Percentiles rank a stretch among this genome's conserved stretches.
Evolutionary conservation across 208 protist species (phyloP).

Genomic region (Pavlovales sp.): DNA sequence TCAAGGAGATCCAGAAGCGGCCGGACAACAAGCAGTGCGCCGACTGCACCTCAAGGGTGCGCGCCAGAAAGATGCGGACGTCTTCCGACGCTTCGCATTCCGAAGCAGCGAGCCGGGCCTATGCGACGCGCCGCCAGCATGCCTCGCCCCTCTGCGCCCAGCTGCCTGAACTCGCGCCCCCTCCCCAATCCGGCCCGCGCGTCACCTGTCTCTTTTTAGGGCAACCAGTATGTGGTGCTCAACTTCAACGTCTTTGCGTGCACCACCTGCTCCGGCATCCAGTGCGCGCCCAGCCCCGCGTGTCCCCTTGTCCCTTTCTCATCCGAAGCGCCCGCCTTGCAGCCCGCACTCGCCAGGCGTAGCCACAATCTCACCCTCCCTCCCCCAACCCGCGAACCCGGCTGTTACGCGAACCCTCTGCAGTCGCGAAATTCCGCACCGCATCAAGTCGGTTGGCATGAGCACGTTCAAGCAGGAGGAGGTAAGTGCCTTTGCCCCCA

Average conservation of each 20-base stretch:
- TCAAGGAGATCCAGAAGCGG: conserved; percentile 36
- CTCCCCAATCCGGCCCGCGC: too few relatives aligned
- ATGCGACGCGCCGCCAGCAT: too few relatives aligned
- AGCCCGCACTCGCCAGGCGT: too few relatives aligned
- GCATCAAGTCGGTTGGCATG: conserved; percentile 44
- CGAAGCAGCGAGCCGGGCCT: too few relatives aligned
- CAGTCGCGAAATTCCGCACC: conserved; percentile 33
- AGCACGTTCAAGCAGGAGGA: conserved; percentile 36
- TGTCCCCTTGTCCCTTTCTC: not conserved
- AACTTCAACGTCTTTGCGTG: conserved; percentile 51
- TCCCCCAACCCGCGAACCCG: too few relatives aligned
- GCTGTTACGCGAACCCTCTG: too few relatives aligned
- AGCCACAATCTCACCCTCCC: not conserved
- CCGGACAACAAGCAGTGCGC: conserved; percentile 45
- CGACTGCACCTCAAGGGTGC: conserved; percentile 26
- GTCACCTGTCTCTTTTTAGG: too few relatives aligned
- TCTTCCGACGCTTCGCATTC: too few relatives aligned
- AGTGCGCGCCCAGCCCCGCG: not conserved
- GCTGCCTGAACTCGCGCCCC: too few relatives aligned
- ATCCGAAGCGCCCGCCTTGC: not conserved
- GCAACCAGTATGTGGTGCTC: conserved; percentile 46
- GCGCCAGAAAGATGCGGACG: too few relatives aligned
- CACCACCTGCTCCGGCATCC: conserved; percentile 50
- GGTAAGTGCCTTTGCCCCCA: too few relatives aligned
- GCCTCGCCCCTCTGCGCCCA: too few relatives aligned